Percentiles rank a stretch among this genome's conserved stretches.
These are phyloP conservation scores for Cornus florida DNA, from an alignment of 148 eudicot species.

Conservation along the genomic window DNA sequence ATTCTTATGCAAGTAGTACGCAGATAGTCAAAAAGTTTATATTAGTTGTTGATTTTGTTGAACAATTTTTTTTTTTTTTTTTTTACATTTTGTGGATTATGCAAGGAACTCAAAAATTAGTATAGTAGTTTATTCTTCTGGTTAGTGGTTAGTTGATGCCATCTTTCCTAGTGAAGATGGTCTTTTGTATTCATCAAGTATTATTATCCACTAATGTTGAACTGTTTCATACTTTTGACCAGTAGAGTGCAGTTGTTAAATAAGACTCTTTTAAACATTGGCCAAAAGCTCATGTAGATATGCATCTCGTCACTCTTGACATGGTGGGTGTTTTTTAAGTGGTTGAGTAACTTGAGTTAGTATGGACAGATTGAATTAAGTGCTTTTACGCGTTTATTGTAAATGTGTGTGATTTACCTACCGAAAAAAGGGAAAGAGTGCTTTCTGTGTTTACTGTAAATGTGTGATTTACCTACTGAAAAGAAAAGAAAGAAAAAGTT, in stretches of 20 bases:
- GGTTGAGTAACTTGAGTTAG: too few species aligned
- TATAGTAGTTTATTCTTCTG: not conserved
- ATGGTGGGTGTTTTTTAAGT: too few species aligned
- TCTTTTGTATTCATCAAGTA: not conserved
- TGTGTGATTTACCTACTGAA: too few species aligned
- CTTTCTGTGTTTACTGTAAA: too few species aligned
- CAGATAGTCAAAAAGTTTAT: not conserved
- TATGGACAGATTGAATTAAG: too few species aligned
- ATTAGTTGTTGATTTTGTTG: not conserved
- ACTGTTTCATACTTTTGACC: not conserved
- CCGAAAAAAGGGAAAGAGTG: too few species aligned
- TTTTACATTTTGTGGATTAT: not conserved
- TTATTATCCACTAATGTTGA: not conserved
- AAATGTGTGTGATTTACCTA: too few species aligned
- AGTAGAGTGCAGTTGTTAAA: not conserved
- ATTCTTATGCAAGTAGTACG: not conserved
- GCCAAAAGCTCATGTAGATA: too few species aligned
- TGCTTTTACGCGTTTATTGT: too few species aligned
- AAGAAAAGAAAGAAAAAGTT: too few species aligned
- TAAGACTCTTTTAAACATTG: too few species aligned
- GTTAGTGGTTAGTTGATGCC: not conserved
- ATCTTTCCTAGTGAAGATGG: not conserved
- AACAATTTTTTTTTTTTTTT: not conserved
- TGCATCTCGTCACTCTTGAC: too few species aligned
- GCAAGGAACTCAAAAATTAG: not conserved